Conservation (phyloP, 306 rosid species). For the Crataegus laevigata region DNA sequence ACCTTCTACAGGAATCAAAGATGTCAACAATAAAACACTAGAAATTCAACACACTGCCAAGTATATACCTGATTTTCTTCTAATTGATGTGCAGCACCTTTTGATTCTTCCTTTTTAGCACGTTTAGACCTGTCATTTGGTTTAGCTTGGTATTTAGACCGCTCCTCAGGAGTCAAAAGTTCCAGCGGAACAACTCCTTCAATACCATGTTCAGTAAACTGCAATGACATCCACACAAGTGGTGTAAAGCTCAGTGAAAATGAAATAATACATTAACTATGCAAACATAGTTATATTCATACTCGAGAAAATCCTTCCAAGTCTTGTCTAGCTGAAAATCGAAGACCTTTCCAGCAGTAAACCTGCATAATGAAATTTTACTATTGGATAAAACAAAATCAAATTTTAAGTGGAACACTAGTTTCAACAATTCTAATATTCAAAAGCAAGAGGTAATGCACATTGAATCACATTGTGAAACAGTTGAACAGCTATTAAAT, state of each 20-base stretch:
- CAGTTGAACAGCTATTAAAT: not conserved
- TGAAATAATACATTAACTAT: not conserved
- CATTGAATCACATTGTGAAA: not conserved
- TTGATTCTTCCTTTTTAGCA: conserved; percentile 74
- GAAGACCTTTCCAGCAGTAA: conserved; percentile 96
- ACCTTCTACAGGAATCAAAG: not conserved
- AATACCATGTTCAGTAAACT: conserved; percentile 86
- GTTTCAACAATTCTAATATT: not conserved
- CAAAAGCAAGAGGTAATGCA: not conserved
- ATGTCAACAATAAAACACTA: not conserved
- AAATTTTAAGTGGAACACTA: not conserved
- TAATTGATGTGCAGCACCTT: conserved; percentile 48
- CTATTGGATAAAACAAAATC: not conserved
- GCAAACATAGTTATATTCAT: not conserved
- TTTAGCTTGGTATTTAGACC: conserved; percentile 76
- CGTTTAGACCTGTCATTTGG: conserved; percentile 79
- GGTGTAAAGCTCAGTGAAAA: not conserved
- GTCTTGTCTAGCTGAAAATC: conserved; percentile 93
- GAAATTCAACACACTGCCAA: conserved; percentile 14
- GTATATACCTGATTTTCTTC: conserved; percentile 85
- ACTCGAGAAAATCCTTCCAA: conserved; percentile 95
- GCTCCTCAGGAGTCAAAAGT: conserved; percentile 76
- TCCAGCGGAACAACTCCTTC: conserved; percentile 95
- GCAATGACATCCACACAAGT: conserved; percentile 21
- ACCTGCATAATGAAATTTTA: conserved; percentile 49